phyloP scores from a whole-genome alignment of 148 eudicot genomes.

The Linanthus parryae region DNA sequence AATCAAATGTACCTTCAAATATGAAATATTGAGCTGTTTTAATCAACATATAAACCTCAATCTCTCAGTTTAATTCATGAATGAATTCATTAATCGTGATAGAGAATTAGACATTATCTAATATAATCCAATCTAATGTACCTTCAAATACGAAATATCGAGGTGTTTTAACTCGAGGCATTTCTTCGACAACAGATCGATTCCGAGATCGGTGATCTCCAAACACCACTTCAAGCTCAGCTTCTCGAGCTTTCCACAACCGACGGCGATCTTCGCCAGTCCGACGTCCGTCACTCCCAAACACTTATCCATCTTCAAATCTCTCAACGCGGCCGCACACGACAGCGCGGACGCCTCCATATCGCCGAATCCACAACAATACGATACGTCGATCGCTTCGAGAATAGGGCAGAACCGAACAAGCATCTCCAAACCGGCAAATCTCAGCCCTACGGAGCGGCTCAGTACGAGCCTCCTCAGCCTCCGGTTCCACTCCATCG shows the following conservation, averaged over 20 bases:
- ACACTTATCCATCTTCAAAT: constrained; percentile 53
- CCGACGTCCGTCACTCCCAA: constrained; percentile 63
- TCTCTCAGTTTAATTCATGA: no score
- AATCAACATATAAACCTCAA: no score
- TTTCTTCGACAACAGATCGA: constrained; percentile 55
- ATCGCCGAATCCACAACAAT: constrained; percentile 52
- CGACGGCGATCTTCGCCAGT: constrained; percentile 65
- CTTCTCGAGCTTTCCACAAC: constrained; percentile 46
- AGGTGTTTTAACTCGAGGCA: constrained; percentile 42
- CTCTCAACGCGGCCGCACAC: constrained; percentile 31
- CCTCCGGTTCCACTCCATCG: constrained; percentile 19
- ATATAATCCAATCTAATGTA: constrained; percentile 2
- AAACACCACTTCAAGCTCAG: constrained; percentile 75
- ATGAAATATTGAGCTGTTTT: no score
- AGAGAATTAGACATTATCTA: background rate
- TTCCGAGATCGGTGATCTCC: constrained; percentile 69
- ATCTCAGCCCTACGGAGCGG: constrained; percentile 26
- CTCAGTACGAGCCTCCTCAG: constrained; percentile 27
- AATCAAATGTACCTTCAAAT: no score
- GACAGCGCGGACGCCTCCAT: constrained; percentile 56
- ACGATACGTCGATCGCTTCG: constrained; percentile 42
- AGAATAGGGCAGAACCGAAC: constrained; percentile 17
- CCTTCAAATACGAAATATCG: constrained; percentile 64
- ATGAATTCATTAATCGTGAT: no score
- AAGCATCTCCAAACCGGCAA: constrained; percentile 26